phyloP scores from a whole-genome alignment of 768 basidiomycete genomes.

The Lyophyllum decastes region DNA sequence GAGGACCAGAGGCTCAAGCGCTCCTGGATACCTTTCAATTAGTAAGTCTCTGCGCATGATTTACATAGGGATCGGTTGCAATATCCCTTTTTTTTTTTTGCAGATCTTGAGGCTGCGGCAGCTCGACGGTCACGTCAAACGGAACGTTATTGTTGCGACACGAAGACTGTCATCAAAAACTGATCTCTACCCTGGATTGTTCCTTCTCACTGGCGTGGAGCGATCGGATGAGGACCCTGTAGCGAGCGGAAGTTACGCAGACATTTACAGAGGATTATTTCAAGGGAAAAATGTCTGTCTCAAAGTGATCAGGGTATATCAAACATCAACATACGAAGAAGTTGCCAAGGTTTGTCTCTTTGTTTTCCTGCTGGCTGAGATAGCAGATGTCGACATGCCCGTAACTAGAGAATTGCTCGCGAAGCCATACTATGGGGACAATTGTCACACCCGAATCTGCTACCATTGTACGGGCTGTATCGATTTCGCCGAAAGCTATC shows the following conservation, averaged over 20 bases:
- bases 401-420: constrained; percentile 13
- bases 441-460: too few species aligned
- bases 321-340: neutral
- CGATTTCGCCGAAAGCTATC: constrained; percentile 11
- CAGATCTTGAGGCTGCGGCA: neutral
- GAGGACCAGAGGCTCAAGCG: neutral
- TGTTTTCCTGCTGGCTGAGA: too few species aligned
- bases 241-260: constrained; percentile 7
- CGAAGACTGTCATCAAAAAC: constrained; percentile 10
- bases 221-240: neutral
- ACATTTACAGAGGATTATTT: constrained; percentile 8
- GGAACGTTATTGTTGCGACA: constrained; percentile 10
- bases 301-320: constrained; percentile 11
- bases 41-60: neutral
- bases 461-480: constrained; percentile 37
- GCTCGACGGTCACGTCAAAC: neutral
- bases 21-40: constrained; percentile 3
- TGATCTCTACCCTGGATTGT: constrained; percentile 6
- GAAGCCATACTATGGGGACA: constrained; percentile 37
- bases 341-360: constrained; percentile 3
- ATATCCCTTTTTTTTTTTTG: neutral
- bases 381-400: too few species aligned
- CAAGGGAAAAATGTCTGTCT: constrained; percentile 7
- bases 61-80: too few species aligned
- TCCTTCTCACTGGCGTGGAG: neutral